A percentile compares a stretch with the other conserved stretches of the same genome.
These are phyloP conservation scores for Citrus maxima DNA, from an alignment of 345 rosid species.

Conservation along the genomic window DNA sequence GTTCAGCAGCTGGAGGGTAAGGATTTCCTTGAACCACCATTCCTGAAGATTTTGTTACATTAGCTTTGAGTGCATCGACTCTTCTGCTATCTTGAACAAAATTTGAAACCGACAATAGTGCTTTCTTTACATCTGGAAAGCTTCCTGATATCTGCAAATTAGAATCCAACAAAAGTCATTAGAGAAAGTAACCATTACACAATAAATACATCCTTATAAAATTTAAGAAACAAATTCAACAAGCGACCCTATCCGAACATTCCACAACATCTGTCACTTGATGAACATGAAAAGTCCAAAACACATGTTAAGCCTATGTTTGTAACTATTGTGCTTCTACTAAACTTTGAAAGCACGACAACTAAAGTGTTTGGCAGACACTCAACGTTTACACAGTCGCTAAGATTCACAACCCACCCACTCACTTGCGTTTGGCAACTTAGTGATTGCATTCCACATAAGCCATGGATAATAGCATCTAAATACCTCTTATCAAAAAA, in stretches of 20 bases:
- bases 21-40: conserved; percentile 24
- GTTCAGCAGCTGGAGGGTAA: conserved; percentile 30
- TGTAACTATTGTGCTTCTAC: background rate
- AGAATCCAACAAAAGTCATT: conserved; percentile 3
- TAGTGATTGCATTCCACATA: background rate
- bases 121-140: conserved; percentile 55
- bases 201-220: background rate
- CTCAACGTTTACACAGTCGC: background rate
- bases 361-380: background rate
- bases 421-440: background rate
- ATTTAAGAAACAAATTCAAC: too few relatives aligned
- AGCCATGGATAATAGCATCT: background rate
- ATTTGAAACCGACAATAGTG: conserved; percentile 45
- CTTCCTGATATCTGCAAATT: conserved; percentile 53
- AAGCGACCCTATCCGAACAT: background rate
- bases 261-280: background rate
- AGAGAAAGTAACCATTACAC: background rate
- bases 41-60: conserved; percentile 19
- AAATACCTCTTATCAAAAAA: too few relatives aligned
- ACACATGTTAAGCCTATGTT: background rate
- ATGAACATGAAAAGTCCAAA: background rate
- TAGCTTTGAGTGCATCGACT: conserved; percentile 27
- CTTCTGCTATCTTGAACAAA: conserved; percentile 49
- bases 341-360: background rate
- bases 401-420: background rate